Base-by-base conservation (phyloP, 495 filamentous ascomycete species). In the Choiromyces venosus region DNA sequence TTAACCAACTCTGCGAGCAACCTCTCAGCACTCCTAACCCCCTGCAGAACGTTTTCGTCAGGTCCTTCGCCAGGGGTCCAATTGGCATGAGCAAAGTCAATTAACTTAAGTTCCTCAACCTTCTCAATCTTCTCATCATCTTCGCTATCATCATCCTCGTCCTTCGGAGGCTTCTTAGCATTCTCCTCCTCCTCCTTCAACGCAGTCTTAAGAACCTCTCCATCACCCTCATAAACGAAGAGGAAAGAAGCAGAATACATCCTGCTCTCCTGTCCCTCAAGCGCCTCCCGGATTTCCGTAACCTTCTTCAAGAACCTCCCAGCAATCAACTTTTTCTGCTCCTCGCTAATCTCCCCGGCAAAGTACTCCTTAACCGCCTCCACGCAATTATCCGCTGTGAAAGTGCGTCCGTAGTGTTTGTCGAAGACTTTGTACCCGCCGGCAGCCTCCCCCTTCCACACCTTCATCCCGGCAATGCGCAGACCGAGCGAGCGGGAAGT, bases 201-300 rank as follows among this genome's bases (percentile, higher is more conserved):
- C 9, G 91, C 90, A 33, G 84, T 81, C 78, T 88, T 85, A 74
- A 95, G 86, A 10, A 89, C 89, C 16, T 86, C 84, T 33, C 87
- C 87, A 80, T 97, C 92, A 19, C 96, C 95, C 82, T 99, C 95
- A 76, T 96, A 98, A 12, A 96, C 90, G 65, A 97, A 91, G 35
- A 99, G 86, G 18, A 98, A 83, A 80, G 92, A 96, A 0, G 94
- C 87, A 2, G 92, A 94, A 82, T 94, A 97, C 94, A 99, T 98
- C 71, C 94, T 87, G 81, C 91, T 94, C 83, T 97, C 94, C 76
- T 92, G 87, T 0, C 82, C 85, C 80, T 93, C 88, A 16, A 97
- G 84, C 0, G 90, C 85, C 35, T 86, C 81, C 76, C 89, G 86
- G 12, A 93, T 86, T 37, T 85, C 86, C 73, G 82, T 83, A 29